Base-by-base conservation (phyloP, 169 alveolate genomes). In the Theileria sp. region DNA sequence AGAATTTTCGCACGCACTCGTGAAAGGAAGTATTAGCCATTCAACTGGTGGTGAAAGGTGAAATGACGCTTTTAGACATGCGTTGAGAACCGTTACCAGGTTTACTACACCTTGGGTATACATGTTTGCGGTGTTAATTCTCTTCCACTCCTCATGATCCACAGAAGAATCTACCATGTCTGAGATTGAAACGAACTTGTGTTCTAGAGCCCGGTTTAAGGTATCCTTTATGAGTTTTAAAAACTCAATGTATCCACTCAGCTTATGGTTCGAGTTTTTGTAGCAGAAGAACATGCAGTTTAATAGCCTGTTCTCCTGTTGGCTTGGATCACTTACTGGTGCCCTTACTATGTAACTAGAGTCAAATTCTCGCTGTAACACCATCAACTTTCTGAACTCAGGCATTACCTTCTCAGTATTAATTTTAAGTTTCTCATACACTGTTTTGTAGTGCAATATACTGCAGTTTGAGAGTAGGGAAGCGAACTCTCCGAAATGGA, bases 361-460 rank as follows among this genome's bases (percentile, higher is more conserved):
- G 32, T 82, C 88, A 0, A 76, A 30, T 82, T 82, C 88, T 10
- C 88, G 78, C 51, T 82, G 88, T 3, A 82, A 61, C 36, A 82
- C 65, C 34, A 78, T 71, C 70, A 82, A 6, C 71, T 75, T 82
- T 23, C 79, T 78, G 49, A 66, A 69, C 28, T 78, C 19, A 0
- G 85, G 80, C 88, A 82, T 82, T 26, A 82, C 75, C 38, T 32
- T 28, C 49, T 74, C 75, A 3, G 66, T 38, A 28, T 75, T 21
- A 21, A 54, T 23, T 61, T 10, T 17, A 28, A 51, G 23, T 23
- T 25, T 13, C 25, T 15, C 30, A 73, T 50, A 30, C 58, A 15
- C 21, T 32, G 13, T 68, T 73, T 82, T 21, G 61, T 66, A 80
- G 51, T 71, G 56, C 67, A 32, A 28, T 19, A 82, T 82, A 13